Evolutionary conservation across 768 basidiomycete genomes (phyloP).

Genomic region (Porpolomopsis calyptriformis): DNA sequence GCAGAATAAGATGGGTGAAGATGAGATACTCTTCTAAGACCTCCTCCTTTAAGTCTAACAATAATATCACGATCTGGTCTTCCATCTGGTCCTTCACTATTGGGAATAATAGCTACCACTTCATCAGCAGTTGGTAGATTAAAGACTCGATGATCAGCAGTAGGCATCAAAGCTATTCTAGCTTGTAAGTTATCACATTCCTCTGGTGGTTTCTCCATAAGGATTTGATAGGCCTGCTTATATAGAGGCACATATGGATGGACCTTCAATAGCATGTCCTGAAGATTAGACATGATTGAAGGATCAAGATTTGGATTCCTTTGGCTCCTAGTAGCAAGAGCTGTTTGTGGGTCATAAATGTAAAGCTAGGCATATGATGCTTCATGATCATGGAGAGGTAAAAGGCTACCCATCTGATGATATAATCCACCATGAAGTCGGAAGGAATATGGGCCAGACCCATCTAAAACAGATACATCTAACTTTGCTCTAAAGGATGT

Average conservation of each 20-base stretch:
- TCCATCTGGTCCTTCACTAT: constrained; percentile 14
- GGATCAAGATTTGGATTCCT: background rate
- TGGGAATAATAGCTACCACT: constrained; percentile 28
- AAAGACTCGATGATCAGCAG: constrained; percentile 2
- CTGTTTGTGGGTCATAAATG: constrained; percentile 26
- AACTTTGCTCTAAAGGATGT: constrained; percentile 15
- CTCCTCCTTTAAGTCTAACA: constrained; percentile 6
- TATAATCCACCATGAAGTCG: constrained; percentile 22
- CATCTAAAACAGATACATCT: background rate
- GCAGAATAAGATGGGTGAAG: constrained; percentile 23
- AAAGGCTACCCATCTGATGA: constrained; percentile 24
- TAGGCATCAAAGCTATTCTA: constrained; percentile 11
- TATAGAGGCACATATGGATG: constrained; percentile 23
- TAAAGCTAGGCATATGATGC: constrained; percentile 28
- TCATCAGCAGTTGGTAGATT: constrained; percentile 31
- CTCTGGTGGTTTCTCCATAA: too few relatives aligned
- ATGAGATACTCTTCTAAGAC: constrained; percentile 22
- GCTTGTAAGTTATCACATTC: too few relatives aligned
- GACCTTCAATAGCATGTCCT: background rate
- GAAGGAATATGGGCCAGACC: constrained; percentile 7
- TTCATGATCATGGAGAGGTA: constrained; percentile 11
- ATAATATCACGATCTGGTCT: constrained; percentile 26
- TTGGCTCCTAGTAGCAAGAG: constrained; percentile 3
- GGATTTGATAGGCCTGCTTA: constrained; percentile 23
- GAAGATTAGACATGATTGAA: background rate